Evolutionary conservation across 352 stramenopile genomes (phyloP), one percentile per base, ranked within the genome.

Genomic region (Phytophthora pseudosyringae): DNA sequence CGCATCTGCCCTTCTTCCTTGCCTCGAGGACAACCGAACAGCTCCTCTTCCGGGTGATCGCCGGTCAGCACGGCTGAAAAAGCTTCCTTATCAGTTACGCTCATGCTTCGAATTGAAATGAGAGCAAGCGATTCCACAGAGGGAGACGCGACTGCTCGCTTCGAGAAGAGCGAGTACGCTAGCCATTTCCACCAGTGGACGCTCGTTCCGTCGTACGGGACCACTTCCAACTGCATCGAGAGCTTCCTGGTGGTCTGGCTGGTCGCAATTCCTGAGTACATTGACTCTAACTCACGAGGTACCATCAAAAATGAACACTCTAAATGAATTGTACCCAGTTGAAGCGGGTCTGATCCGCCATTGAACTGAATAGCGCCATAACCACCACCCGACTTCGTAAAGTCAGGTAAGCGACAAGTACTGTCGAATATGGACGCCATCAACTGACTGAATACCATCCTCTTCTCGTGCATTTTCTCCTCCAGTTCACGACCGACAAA

Each of bases 231-330:
- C 10, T 38, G 16, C 28, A 67, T 67, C 11, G 49, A 61, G 2
- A 68, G 35, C 5, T 63, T 62, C 15, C 29, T 61, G 2, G 59
- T 56, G 10, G 59, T 68, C 43, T 68, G 59, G 10, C 25, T 62
- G 1, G 35, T 35, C 13, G 44, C 44, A 28, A 68, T 61, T 9
- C 18, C 50, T n/a, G 59, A 68, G 38, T 41, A 62, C 35, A 68
- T n/a, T 6, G 41, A 32, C 12, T 68, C 50, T 1, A 45, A 16
- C 25, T 49, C 16, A 18, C 12, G 26, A 38, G 13, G 32, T 18
- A 11, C 15, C 43, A 40, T 39, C 21, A 50, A 51, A 13, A 9
- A 10, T 13, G 18, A 29, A 16, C 59, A 67, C 5, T 55, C 40
- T n/a, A 44, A 10, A 9, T 52, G 25, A 7, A 67, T n/a, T 4